Evolutionary conservation across 2,329 filamentous ascomycete species (phyloP).

Genomic region (Cylindrodendrum hubeiense): DNA sequence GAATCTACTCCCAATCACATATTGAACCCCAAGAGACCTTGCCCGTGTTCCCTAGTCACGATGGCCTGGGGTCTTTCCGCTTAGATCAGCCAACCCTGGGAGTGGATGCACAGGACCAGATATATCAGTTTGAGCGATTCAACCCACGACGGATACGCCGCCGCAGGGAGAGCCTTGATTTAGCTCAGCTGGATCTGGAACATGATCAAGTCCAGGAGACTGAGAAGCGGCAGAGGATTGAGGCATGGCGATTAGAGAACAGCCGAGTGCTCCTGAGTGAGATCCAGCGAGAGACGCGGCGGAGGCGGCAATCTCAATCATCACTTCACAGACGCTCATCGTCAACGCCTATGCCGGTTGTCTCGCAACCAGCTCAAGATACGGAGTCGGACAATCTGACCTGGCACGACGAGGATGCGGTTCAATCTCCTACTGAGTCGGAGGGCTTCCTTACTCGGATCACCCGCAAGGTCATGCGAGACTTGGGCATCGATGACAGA

Average conservation of each 20-base stretch:
- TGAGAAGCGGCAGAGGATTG: slow-evolving; percentile 86
- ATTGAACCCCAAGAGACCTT: slow-evolving; percentile 59
- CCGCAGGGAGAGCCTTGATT: slow-evolving; percentile 65
- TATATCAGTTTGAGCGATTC: slow-evolving; percentile 90
- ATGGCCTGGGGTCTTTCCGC: slow-evolving; percentile 90
- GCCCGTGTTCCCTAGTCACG: slow-evolving; percentile 88
- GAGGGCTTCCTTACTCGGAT: slow-evolving; percentile 85
- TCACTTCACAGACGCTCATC: slow-evolving; percentile 51
- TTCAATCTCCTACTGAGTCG: slow-evolving; percentile 60
- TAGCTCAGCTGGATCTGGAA: slow-evolving; percentile 64
- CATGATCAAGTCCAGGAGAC: slow-evolving; percentile 70
- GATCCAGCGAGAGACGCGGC: slow-evolving; percentile 85
- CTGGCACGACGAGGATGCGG: slow-evolving; percentile 65
- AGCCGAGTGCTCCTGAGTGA: slow-evolving; percentile 87
- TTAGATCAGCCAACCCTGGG: slow-evolving; percentile 67
- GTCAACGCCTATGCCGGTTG: slow-evolving; percentile 44
- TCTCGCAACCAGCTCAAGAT: slow-evolving; percentile 44
- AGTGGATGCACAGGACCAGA: slow-evolving; percentile 78
- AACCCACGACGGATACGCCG: slow-evolving; percentile 77
- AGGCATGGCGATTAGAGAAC: slow-evolving; percentile 92
- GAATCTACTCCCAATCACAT: slow-evolving; percentile 38
- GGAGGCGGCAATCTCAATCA: slow-evolving; percentile 73
- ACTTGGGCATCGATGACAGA: slow-evolving; percentile 90
- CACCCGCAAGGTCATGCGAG: slow-evolving; percentile 86
- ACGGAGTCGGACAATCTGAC: slow-evolving; percentile 57